Base-by-base conservation (phyloP, 2,329 filamentous ascomycete genomes). In the Emmonsia crescens region DNA sequence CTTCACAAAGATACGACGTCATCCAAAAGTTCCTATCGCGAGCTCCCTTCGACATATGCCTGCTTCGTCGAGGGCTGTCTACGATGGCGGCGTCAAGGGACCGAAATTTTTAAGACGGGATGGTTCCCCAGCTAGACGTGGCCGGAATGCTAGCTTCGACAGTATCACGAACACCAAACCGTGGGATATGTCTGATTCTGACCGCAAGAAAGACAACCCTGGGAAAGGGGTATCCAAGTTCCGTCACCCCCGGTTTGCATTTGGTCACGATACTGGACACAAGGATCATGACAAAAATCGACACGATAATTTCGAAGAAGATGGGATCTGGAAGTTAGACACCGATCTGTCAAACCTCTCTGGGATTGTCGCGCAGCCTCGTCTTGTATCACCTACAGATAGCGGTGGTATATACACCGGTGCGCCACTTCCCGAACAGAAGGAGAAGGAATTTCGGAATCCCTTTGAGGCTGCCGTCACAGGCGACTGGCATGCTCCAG, bases 271-370 rank as follows among this genome's bases (percentile, higher is more conserved):
- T 55, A 63, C 64, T n/a, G 54, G 61, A 38, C 63, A 63, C 1
- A 68, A 67, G 62, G 69, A 73, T 46, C 57, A 61, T 2, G 67
- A 66, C 46, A 65, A 62, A 57, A 61, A 63, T 14, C 61, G 38
- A 36, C 62, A 46, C 10, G 67, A 69, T 3, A 73, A 82, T 0
- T 85, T 82, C 8, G 84, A 87, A 63, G 77, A 80, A 49, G 80
- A 82, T 60, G 81, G 82, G 49, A 82, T 91, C 54, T 96, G 88
- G 75, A 83, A 84, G 69, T 83, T 97, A 31, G 93, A 97, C 73
- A 95, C 90, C 1, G 89, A 97, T 71, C 82, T 97, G 56, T 85
- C 85, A 61, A 85, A 96, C 68, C 94, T 99, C 90, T 88, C 92
- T 68, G 94, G 91, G 27, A 96, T 97, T 65, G 78, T 97, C 63